A percentile compares a stretch with the other conserved stretches of the same genome.
These are phyloP conservation scores for Pseudoscleropodium purum DNA, from an alignment of 225 moss, liverwort and hornwort genomes.

Conservation along the genomic window DNA sequence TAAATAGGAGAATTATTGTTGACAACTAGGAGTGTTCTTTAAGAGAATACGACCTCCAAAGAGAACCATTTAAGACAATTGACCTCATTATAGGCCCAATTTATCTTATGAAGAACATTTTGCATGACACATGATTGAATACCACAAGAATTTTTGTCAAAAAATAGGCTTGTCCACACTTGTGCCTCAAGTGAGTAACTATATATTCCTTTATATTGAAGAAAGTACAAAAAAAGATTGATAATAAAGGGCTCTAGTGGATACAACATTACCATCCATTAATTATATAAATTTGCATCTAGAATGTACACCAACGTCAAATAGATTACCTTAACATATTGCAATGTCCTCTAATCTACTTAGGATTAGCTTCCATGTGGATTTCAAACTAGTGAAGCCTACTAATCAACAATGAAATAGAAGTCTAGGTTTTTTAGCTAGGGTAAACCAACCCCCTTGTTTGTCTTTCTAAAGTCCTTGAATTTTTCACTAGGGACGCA, in stretches of 20 bases:
- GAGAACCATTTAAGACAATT: rapidly evolving
- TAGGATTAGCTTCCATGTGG: too few species aligned
- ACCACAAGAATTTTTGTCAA: neutral
- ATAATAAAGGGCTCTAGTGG: neutral
- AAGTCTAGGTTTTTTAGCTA: too few species aligned
- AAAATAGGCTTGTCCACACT: neutral
- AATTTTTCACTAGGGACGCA: too few species aligned
- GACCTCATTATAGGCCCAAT: rapidly evolving
- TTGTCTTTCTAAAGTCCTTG: too few species aligned
- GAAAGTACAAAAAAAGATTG: neutral
- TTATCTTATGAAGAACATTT: neutral
- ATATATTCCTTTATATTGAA: neutral
- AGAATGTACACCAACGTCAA: neutral
- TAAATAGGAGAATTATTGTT: neutral
- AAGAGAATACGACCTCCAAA: neutral
- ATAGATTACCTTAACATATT: neutral
- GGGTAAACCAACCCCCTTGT: too few species aligned
- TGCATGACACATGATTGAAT: rapidly evolving
- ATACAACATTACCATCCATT: neutral
- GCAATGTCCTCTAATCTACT: neutral
- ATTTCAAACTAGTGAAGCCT: rapidly evolving
- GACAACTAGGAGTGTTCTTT: neutral
- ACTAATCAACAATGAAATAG: too few species aligned
- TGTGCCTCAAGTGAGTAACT: too few species aligned
- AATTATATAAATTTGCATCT: neutral